Percentiles rank a stretch among this genome's conserved stretches.
Conservation (phyloP, 2,329 filamentous ascomycete genomes). For the Stemphylium vesicarium region DNA sequence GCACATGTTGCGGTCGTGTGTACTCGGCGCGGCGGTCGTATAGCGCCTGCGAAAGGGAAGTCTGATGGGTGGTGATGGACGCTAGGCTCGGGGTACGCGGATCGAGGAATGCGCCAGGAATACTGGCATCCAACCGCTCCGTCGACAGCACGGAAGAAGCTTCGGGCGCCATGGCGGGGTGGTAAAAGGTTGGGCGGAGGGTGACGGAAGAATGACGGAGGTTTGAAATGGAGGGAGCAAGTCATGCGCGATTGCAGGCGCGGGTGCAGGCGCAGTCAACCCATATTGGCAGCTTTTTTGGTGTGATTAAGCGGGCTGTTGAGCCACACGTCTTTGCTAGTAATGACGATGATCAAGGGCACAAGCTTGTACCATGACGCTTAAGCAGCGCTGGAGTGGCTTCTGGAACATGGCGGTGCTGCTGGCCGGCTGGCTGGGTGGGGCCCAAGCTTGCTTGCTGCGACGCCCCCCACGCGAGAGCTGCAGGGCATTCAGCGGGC, state of each 20-base stretch:
- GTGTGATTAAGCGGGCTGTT: conserved; percentile 16
- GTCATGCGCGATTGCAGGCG: conserved; percentile 1
- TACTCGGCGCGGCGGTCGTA: conserved; percentile 80
- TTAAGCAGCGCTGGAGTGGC: background rate
- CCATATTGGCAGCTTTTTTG: conserved; percentile 10
- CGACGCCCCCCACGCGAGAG: background rate
- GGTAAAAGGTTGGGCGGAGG: background rate
- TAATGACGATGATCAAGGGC: conserved; percentile 19
- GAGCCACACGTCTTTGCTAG: conserved; percentile 15
- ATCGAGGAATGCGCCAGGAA: conserved; percentile 59
- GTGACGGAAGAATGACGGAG: conserved; percentile 3
- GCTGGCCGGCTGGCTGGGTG: background rate
- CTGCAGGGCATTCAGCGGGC: too few species aligned
- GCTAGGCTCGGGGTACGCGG: conserved; percentile 27
- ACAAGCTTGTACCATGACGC: conserved; percentile 5
- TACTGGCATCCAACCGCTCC: conserved; percentile 50
- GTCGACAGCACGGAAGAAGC: conserved; percentile 33
- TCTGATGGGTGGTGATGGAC: conserved; percentile 50
- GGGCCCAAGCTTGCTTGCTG: conserved; percentile 16
- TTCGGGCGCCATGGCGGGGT: conserved; percentile 38
- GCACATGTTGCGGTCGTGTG: conserved; percentile 73
- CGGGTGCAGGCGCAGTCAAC: conserved; percentile 4
- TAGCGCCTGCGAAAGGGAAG: conserved; percentile 63
- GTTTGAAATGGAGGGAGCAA: background rate
- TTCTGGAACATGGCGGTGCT: conserved; percentile 1